These are phyloP conservation scores for Cerioporus squamosus DNA, from an alignment of 1,284 basidiomycete genomes.

Conservation along the genomic window DNA sequence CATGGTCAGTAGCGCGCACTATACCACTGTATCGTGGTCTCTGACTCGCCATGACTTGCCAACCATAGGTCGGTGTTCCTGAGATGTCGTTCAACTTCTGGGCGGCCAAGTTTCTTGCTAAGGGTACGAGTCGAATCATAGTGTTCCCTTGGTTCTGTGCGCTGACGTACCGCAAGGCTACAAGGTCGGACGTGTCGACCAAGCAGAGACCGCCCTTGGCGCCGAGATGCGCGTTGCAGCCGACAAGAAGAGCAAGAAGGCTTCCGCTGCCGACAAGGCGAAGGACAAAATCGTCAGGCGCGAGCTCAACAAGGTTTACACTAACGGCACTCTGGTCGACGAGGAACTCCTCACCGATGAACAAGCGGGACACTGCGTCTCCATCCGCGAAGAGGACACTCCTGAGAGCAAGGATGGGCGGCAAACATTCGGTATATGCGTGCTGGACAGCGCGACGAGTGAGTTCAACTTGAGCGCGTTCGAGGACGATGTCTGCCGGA, in stretches of 20 bases:
- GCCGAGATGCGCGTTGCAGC: constrained; percentile 82
- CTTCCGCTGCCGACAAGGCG: constrained; percentile 47
- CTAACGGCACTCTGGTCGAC: constrained; percentile 96
- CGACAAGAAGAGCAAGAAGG: constrained; percentile 62
- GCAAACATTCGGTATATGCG: constrained; percentile 86
- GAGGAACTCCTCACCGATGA: constrained; percentile 89
- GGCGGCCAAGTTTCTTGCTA: constrained; percentile 86
- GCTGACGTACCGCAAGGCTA: constrained; percentile 58
- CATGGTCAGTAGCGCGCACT: too few relatives aligned
- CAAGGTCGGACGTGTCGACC: constrained; percentile 97
- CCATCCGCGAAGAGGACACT: constrained; percentile 73
- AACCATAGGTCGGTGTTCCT: constrained; percentile 86
- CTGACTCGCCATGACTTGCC: too few relatives aligned
- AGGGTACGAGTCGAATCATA: constrained; percentile 59
- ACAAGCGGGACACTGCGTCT: constrained; percentile 93
- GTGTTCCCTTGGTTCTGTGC: not conserved
- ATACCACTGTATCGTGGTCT: too few relatives aligned
- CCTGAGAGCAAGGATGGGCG: constrained; percentile 47
- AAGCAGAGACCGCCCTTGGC: constrained; percentile 91
- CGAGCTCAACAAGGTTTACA: constrained; percentile 95
- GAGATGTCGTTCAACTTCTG: constrained; percentile 94
- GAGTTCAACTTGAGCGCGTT: constrained; percentile 94
- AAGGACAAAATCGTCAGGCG: constrained; percentile 85
- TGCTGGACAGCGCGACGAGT: constrained; percentile 96
- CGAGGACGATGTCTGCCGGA: constrained; percentile 91